Percentiles rank a stretch among this genome's conserved stretches.
Evolutionary conservation across 163 green algal genomes (phyloP).

Genomic region (Botryococcus braunii): DNA sequence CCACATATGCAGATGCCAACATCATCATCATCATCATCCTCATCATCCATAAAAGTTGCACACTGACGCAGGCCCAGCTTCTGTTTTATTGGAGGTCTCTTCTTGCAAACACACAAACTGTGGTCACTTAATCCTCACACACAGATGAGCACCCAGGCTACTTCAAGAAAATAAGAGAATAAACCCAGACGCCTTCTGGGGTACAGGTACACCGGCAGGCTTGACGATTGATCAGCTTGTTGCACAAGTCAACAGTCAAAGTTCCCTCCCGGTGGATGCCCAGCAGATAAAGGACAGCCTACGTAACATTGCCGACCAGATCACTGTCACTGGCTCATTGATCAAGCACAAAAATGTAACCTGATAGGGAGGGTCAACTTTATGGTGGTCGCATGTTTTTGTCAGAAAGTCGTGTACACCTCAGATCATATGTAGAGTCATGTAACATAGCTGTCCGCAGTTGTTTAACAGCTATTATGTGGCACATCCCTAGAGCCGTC

Average conservation of each 20-base stretch:
- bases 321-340: neutral
- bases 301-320: slow-evolving; percentile 6
- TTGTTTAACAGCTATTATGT: too few relatives aligned
- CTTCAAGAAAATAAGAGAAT: neutral
- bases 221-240: slow-evolving; percentile 16
- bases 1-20: too few relatives aligned
- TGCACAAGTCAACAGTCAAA: slow-evolving; percentile 5
- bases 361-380: too few relatives aligned
- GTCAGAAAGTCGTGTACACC: too few relatives aligned
- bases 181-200: neutral
- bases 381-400: too few relatives aligned
- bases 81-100: too few relatives aligned
- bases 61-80: neutral
- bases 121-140: neutral
- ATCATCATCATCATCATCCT: neutral
- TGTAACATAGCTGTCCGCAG: too few relatives aligned
- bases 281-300: slow-evolving; percentile 11
- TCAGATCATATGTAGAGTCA: too few relatives aligned
- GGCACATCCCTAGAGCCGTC: too few relatives aligned
- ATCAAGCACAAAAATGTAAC: slow-evolving; percentile 10
- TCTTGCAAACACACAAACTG: neutral
- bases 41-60: neutral
- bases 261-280: slow-evolving; percentile 7
- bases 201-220: slow-evolving; percentile 5
- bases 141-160: neutral